phyloP scores from a whole-genome alignment of 768 basidiomycete species.

The Boletellus ananas region DNA sequence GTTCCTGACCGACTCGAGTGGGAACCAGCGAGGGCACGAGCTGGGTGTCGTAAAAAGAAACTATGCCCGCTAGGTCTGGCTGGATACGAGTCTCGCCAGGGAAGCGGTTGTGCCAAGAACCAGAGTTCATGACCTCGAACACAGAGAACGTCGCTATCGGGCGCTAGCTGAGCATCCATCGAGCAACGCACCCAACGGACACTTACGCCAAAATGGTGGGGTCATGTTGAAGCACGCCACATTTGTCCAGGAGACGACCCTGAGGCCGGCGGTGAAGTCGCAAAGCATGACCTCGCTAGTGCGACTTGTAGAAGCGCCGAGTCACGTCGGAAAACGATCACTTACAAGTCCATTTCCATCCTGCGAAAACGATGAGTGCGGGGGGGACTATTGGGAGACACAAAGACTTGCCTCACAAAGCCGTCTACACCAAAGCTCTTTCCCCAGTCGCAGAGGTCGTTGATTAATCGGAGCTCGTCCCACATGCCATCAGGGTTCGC shows the following conservation, averaged over 20 bases:
- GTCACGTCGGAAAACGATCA: too few species aligned
- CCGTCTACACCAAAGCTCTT: background rate
- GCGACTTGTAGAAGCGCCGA: background rate
- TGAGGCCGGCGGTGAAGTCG: background rate
- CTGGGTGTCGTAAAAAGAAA: background rate
- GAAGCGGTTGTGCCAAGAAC: slow-evolving; percentile 18
- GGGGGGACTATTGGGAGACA: too few species aligned
- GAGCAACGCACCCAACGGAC: background rate
- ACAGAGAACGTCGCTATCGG: background rate
- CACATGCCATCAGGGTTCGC: too few species aligned
- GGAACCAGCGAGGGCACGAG: background rate
- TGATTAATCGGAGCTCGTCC: background rate
- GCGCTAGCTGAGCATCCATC: background rate
- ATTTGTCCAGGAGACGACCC: background rate
- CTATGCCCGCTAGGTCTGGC: slow-evolving; percentile 8
- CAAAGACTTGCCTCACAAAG: background rate
- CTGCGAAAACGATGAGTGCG: background rate
- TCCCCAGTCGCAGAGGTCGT: background rate
- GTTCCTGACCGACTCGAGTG: background rate
- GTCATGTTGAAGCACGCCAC: background rate
- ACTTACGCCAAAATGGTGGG: background rate
- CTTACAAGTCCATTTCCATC: background rate
- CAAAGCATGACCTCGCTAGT: background rate
- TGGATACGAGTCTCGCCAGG: slow-evolving; percentile 21
- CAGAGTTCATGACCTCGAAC: slow-evolving; percentile 10